phyloP scores from a whole-genome alignment of 2,329 filamentous ascomycete genomes.

The Sphaerulina musiva region DNA sequence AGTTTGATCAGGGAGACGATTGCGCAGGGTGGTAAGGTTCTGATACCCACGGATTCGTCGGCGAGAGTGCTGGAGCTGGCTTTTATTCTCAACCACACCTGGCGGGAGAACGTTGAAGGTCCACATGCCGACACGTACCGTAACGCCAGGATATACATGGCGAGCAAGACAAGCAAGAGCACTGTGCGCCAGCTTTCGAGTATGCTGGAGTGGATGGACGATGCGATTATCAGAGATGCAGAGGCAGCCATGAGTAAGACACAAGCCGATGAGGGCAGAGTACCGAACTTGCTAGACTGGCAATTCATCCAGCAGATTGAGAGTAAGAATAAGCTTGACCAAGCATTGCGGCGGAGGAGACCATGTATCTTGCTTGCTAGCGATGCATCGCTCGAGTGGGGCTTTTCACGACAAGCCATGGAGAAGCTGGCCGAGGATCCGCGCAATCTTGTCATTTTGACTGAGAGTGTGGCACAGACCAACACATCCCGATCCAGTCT shows the following conservation, averaged over 20 bases:
- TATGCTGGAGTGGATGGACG: slow-evolving; percentile 99
- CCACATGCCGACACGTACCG: slow-evolving; percentile 43
- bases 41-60: slow-evolving; percentile 92
- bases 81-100: slow-evolving; percentile 87
- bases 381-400: slow-evolving; percentile 87
- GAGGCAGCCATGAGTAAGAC: slow-evolving; percentile 38
- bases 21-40: slow-evolving; percentile 74
- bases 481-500: slow-evolving; percentile 47
- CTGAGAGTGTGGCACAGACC: slow-evolving; percentile 58
- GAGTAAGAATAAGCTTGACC: slow-evolving; percentile 70
- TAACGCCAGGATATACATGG: slow-evolving; percentile 63
- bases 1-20: slow-evolving; percentile 75
- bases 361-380: slow-evolving; percentile 81
- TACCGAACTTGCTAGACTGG: slow-evolving; percentile 79
- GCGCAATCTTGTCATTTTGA: slow-evolving; percentile 79
- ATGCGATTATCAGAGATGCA: slow-evolving; percentile 76
- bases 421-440: slow-evolving; percentile 66
- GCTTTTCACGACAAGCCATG: slow-evolving; percentile 78
- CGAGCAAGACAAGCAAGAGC: slow-evolving; percentile 76
- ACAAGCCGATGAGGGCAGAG: slow-evolving; percentile 40
- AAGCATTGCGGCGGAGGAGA: slow-evolving; percentile 51
- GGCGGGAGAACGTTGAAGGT: slow-evolving; percentile 52
- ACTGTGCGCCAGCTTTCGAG: slow-evolving; percentile 87
- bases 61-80: slow-evolving; percentile 88
- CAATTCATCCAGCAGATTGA: slow-evolving; percentile 78